Base-by-base conservation (phyloP, 331 rosid genomes). In the Saraca asoca region DNA sequence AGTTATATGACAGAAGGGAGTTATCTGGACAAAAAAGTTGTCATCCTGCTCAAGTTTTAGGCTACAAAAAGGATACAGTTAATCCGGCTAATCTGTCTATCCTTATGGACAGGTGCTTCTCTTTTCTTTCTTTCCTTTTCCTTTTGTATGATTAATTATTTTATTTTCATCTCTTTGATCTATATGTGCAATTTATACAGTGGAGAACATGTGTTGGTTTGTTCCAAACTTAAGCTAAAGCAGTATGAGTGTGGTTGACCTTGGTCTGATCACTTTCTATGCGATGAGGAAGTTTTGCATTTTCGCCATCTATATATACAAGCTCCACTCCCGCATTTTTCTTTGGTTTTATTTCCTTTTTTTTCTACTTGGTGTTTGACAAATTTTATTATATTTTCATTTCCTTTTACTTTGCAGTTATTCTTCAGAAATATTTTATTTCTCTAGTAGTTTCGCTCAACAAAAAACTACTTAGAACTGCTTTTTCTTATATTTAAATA, bases 21-120 rank as follows among this genome's bases (percentile, higher is more conserved):
- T 73, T 92, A 75, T 89, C 95, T 69, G 91, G 95, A 69, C 98
- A 92, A 64, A 83, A 75, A 65, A 69, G 62, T 29, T 87, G 93
- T 66, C 91, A 86, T 70, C 95, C 93, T 79, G 75, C 88, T 61
- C 83, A 87, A 67, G 95, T 89, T 66, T 60, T 89, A 67, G 86
- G 88, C 58, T 31, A 61, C 78, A 73, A 75, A 74, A 84, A 71
- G 41, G 85, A 72, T 66, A 16, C 58, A 37, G 73, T 42, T 52
- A 71, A 74, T 73, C 81, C 87, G 35, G 45, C 81, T 52, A 69
- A 74, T 73, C 81, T 85, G 37, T 50, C 81, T 35, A 63, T 16
- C 75, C 66, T 51, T 31, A 64, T 71, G 44, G 92, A 79, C 51
- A 49, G 96, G 96, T 89, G 85, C 24, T 49, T 50, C 14, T 50